Evolutionary conservation across 768 basidiomycete genomes (phyloP).

Genomic region (Panellus pusillus): DNA sequence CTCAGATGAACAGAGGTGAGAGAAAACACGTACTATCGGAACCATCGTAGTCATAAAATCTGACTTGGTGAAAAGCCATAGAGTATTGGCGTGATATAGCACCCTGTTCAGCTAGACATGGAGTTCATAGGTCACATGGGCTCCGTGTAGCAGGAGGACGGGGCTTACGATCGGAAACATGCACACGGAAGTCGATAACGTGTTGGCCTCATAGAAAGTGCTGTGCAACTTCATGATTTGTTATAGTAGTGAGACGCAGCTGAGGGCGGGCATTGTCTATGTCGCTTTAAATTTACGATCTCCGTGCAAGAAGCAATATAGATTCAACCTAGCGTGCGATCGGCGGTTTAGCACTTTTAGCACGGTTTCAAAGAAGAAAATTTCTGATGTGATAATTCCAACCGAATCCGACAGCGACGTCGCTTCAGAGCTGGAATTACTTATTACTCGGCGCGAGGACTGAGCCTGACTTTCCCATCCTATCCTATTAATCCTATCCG

Average conservation of each 20-base stretch:
- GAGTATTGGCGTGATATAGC: constrained; percentile 6
- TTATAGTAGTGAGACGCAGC: too few species aligned
- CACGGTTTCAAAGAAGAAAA: too few species aligned
- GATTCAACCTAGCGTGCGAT: background rate
- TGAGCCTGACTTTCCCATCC: too few species aligned
- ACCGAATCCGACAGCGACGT: too few species aligned
- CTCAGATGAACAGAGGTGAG: too few species aligned
- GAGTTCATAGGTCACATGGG: background rate
- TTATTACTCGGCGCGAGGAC: background rate
- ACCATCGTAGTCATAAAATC: constrained; percentile 34
- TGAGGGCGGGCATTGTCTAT: background rate
- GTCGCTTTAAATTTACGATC: too few species aligned
- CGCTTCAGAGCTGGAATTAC: too few species aligned
- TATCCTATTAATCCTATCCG: too few species aligned
- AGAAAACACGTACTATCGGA: constrained; percentile 26
- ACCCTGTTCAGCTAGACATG: background rate
- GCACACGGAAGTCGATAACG: background rate
- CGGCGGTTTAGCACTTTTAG: background rate
- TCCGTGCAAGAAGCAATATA: background rate
- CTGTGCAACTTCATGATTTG: background rate
- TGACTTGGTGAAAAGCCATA: constrained; percentile 34
- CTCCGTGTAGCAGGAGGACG: too few species aligned
- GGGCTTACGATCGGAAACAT: background rate
- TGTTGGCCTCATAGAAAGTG: background rate
- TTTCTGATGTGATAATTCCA: too few species aligned